phyloP scores from a whole-genome alignment of 495 filamentous ascomycete genomes.

The Immersiella caudata region DNA sequence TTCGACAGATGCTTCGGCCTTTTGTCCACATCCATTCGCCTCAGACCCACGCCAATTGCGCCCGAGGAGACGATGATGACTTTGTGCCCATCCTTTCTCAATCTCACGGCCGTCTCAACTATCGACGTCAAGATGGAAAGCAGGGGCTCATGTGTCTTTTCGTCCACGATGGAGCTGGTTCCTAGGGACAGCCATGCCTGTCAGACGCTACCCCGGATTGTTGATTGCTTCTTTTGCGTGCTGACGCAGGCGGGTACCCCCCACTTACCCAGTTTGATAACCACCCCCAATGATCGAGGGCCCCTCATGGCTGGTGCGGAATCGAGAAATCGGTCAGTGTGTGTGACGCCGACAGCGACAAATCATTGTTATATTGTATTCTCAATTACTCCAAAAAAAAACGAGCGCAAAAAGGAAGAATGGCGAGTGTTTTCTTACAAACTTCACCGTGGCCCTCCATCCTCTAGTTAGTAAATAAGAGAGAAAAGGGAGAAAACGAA shows the following conservation, averaged over 20 bases:
- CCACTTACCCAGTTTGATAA: conserved; percentile 88
- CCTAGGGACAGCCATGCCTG: conserved; percentile 59
- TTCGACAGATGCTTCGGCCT: conserved; percentile 85
- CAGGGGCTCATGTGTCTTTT: conserved; percentile 95
- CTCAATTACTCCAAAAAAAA: neutral
- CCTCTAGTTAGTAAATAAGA: neutral
- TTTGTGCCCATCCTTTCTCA: conserved; percentile 87
- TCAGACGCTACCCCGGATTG: neutral
- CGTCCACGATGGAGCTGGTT: conserved; percentile 96
- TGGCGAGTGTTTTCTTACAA: neutral
- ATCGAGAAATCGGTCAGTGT: conserved; percentile 3
- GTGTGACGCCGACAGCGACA: neutral
- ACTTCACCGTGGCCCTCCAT: neutral
- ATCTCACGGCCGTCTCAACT: conserved; percentile 84
- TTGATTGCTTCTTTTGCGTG: conserved; percentile 3
- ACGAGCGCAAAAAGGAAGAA: neutral
- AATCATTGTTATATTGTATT: conserved; percentile 3
- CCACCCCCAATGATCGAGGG: conserved; percentile 68
- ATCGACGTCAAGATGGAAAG: conserved; percentile 87
- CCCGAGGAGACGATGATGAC: conserved; percentile 96
- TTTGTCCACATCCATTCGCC: conserved; percentile 85
- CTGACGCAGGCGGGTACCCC: neutral
- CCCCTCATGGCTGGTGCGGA: conserved; percentile 51
- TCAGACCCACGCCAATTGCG: conserved; percentile 89
- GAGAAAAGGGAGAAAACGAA: neutral